A percentile compares a stretch with the other conserved stretches of the same genome.
Conservation (phyloP, 164 flowering plant species). For the Saururus chinensis region DNA sequence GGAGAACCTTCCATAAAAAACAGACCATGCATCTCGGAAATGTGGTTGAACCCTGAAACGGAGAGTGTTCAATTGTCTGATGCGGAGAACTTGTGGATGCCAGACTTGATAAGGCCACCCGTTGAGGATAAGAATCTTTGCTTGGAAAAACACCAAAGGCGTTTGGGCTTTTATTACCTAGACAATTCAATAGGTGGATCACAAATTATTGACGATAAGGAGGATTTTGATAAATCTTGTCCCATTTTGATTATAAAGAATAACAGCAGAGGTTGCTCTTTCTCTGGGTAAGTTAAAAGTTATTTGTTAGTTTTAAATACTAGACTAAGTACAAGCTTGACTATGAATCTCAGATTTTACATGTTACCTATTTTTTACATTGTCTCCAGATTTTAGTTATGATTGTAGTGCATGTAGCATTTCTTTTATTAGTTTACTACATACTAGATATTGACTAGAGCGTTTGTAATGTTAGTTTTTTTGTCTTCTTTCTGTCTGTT, state of each 20-base stretch:
- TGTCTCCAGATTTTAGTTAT: no score
- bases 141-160: conserved; percentile 41
- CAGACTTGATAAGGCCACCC: conserved; percentile 36
- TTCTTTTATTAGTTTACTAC: neutral
- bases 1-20: conserved; percentile 6
- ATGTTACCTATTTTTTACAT: no score
- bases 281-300: conserved; percentile 10
- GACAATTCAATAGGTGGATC: conserved; percentile 16
- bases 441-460: no score
- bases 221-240: conserved; percentile 38
- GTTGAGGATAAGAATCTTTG: conserved; percentile 55
- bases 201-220: conserved; percentile 13
- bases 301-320: neutral
- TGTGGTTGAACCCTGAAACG: conserved; percentile 16
- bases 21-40: conserved; percentile 12
- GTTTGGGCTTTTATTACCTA: conserved; percentile 37
- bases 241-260: conserved; percentile 62
- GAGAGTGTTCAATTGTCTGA: conserved; percentile 10
- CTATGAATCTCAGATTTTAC: neutral
- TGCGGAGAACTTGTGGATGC: conserved; percentile 48
- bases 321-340: neutral
- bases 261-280: conserved; percentile 10
- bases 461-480: neutral
- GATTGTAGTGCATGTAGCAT: neutral
- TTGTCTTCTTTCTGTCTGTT: neutral